Conservation (phyloP, 116 monocot genomes). For the Papilionanthe hybrid region DNA sequence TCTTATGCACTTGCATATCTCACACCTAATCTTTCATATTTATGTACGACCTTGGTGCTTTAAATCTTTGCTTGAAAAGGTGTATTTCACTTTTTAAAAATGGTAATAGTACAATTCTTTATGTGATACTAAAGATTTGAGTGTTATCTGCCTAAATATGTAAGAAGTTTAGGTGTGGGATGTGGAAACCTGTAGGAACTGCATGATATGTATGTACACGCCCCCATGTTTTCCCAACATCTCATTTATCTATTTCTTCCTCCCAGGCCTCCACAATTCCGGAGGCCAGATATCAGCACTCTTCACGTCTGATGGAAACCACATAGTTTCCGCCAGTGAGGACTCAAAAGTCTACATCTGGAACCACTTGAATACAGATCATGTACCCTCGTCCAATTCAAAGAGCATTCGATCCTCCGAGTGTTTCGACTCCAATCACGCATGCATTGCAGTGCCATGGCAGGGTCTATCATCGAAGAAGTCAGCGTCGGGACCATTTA, state of each 20-base stretch:
- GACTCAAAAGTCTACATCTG: slow-evolving; percentile 80
- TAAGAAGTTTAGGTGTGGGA: no score
- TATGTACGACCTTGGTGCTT: no score
- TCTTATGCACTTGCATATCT: no score
- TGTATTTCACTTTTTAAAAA: no score
- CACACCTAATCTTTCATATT: no score
- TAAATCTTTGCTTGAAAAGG: no score
- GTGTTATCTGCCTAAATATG: no score
- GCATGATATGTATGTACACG: no score
- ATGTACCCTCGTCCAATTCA: slow-evolving; percentile 12
- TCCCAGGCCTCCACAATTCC: slow-evolving; percentile 59
- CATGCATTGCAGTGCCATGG: slow-evolving; percentile 79
- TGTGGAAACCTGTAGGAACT: no score
- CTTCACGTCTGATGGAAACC: slow-evolving; percentile 74
- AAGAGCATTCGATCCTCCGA: slow-evolving; percentile 57
- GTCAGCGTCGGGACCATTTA: not conserved
- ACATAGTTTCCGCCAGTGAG: slow-evolving; percentile 82
- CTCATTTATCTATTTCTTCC: not conserved
- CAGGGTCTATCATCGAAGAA: slow-evolving; percentile 14
- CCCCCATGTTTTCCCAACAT: not conserved
- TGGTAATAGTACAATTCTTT: no score
- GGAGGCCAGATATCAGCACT: slow-evolving; percentile 74
- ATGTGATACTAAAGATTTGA: no score
- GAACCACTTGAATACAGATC: slow-evolving; percentile 32
- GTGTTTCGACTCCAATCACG: slow-evolving; percentile 51